Evolutionary conservation across 306 rosid species (phyloP), one percentile per base, ranked within the genome.

Genomic region (Fagus crenata): DNA sequence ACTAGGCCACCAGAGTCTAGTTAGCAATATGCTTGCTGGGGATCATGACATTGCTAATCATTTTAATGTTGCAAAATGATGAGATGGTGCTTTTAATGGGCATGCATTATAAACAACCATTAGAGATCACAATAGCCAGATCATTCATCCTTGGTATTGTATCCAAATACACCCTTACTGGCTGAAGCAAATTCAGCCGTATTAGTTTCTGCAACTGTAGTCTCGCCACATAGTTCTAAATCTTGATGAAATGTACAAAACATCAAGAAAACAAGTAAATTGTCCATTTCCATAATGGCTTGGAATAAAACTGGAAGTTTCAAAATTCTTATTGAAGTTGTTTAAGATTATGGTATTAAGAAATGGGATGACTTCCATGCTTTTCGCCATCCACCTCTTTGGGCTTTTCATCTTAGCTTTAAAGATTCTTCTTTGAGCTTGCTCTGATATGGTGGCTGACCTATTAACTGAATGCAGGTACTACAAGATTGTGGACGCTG

Each of bases 401-500:
- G 35, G 46, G 6, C 54, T 9, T 13, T 54, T 18, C 39, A 41
- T 17, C 71, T 7, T 37, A 7, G 49, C 53, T 81, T 73, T 55
- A 60, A 65, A 65, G 75, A 60, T 43, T 42, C 13, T 59, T 76
- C 5, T 56, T 14, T 60, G 64, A 43, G 64, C 59, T 77, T 69
- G 70, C 53, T 64, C 71, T 64, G 59, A 35, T 67, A 33, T 64
- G 84, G 56, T 14, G 49, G 35, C 51, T 46, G 51, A 46, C 51
- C 4, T 46, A 7, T 51, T 61, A 76, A 60, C 72, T 67, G 71
- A 78, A 76, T 36, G 77, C 87, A 96, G 99, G 99, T 96, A 96
- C 88, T 92, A 92, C 91, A 96, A 84, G 89, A 68, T 75, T 67
- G 96, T 96, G 85, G 97, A 92, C 75, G 99, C 91, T 28, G 99